Evolutionary conservation across 306 rosid species (phyloP).

Genomic region (Lathyrus sativus): DNA sequence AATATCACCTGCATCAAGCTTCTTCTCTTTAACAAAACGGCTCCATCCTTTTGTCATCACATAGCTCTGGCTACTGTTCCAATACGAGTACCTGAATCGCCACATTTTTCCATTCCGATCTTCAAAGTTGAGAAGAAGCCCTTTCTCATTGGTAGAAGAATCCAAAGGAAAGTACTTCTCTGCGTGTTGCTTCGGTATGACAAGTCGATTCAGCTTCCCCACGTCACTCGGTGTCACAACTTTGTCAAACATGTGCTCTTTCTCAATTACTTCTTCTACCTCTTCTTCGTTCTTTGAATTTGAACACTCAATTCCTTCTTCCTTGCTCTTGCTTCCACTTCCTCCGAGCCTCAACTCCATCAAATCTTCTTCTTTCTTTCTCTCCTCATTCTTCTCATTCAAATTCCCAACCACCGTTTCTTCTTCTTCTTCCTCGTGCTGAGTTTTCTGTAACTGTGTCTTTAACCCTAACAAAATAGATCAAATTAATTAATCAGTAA

Average conservation of each 20-base stretch:
- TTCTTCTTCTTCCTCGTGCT: conserved; percentile 18
- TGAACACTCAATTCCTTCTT: not conserved
- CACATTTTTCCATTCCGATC: conserved; percentile 71
- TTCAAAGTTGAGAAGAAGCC: conserved; percentile 67
- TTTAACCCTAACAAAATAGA: conserved; percentile 46
- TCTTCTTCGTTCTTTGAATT: not conserved
- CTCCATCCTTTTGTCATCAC: conserved; percentile 96
- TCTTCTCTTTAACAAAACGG: conserved; percentile 88
- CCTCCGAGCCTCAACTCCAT: conserved; percentile 50
- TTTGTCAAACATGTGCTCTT: conserved; percentile 87
- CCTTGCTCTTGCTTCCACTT: not conserved
- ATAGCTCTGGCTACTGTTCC: conserved; percentile 95
- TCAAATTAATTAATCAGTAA: conserved; percentile 2
- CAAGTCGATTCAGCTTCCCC: conserved; percentile 81
- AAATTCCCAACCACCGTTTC: conserved; percentile 28
- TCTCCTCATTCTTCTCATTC: not conserved
- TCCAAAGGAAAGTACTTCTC: conserved; percentile 79
- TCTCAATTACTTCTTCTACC: conserved; percentile 22
- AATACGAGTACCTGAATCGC: conserved; percentile 82
- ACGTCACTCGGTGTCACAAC: conserved; percentile 92
- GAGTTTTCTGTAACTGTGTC: not conserved
- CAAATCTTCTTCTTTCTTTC: conserved; percentile 27
- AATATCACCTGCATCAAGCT: conserved; percentile 78
- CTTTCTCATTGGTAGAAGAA: conserved; percentile 74
- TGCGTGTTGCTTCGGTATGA: conserved; percentile 81